phyloP scores from a whole-genome alignment of 805 yeast species.

The Ogataea methanolica region DNA sequence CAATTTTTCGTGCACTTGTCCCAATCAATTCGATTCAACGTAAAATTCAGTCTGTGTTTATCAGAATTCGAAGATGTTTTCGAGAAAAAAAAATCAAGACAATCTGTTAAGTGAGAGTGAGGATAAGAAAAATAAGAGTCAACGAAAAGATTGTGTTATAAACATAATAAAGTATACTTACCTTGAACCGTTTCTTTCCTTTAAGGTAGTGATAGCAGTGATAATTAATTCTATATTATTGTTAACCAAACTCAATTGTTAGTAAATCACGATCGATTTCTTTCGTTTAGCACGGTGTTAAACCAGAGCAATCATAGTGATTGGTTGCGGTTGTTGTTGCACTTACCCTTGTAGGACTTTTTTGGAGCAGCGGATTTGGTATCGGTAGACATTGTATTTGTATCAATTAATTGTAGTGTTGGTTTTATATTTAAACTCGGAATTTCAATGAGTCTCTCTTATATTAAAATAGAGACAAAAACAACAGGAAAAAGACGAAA shows the following conservation, averaged over 20 bases:
- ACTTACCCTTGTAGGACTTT: conserved; percentile 45
- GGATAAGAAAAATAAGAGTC: no score
- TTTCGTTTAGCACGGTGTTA: background rate
- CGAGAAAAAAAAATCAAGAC: no score
- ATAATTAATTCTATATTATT: conserved; percentile 48
- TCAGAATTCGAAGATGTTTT: no score
- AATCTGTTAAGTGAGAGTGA: no score
- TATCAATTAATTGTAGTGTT: background rate
- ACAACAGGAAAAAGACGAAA: background rate
- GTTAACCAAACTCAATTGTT: background rate
- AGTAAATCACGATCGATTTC: background rate
- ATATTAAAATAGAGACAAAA: background rate
- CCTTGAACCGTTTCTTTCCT: conserved; percentile 78
- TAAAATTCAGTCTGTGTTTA: no score
- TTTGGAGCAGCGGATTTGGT: conserved; percentile 32
- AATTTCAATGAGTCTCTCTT: no score
- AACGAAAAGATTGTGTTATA: no score
- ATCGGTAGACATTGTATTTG: conserved; percentile 33
- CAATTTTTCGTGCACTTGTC: no score
- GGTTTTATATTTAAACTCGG: no score
- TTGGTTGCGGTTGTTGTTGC: background rate
- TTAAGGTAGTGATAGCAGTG: conserved; percentile 64
- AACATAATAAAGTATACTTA: conserved; percentile 31
- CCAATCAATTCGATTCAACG: no score
- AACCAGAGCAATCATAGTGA: background rate